Base-by-base conservation (phyloP, 768 basidiomycete species). In the Russula virescens region DNA sequence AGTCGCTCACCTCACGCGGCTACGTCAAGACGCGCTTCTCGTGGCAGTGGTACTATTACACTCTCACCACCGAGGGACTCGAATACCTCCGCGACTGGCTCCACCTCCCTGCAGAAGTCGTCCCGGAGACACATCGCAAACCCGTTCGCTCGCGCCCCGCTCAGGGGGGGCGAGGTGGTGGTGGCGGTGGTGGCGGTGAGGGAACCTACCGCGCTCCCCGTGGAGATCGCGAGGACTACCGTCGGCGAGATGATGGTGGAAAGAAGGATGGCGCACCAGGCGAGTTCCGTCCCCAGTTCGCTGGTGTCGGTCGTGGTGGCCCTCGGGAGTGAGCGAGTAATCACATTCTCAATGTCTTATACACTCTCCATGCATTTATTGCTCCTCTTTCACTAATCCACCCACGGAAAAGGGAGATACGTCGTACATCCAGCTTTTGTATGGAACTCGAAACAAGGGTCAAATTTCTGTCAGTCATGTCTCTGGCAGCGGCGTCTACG, bases 11-110 rank as follows among this genome's bases (percentile, higher is more conserved):
- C 68, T 85, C 84, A 60, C 80, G 77, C 70, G 95, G 96, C 60
- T 86, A 81, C 76, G 94, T 98, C 80, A 98, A 98, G 86, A 99
- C 97, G 69, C 96, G 94, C 74, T 98, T 98, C 83, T 94, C 90
- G 53, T 99, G 97, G 97, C 94, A 98, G 73, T 97, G 86, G 83
- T 99, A 97, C 79, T 99, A 98, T 80, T 99, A 98, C 79, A 83
- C 86, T 72, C 83, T 99, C 72, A 99, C 95, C 70, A 88, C 93
- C 56, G 97, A 98, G 77, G 97, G 97, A 72, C 88, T 98, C 67
- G 94, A 96, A 69, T 96, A 90, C 79, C 89, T 98, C 76, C 88
- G 96, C 67, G 94, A 96, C 78, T 94, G 88, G 90, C 84, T 97
- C 61, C 92, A 97, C 80, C 88, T 98, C 68, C 95, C 94, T 55